Evolutionary conservation across 257 asterid genomes (phyloP), one percentile per base, ranked within the genome.

Genomic region (Rubia yunnanensis): DNA sequence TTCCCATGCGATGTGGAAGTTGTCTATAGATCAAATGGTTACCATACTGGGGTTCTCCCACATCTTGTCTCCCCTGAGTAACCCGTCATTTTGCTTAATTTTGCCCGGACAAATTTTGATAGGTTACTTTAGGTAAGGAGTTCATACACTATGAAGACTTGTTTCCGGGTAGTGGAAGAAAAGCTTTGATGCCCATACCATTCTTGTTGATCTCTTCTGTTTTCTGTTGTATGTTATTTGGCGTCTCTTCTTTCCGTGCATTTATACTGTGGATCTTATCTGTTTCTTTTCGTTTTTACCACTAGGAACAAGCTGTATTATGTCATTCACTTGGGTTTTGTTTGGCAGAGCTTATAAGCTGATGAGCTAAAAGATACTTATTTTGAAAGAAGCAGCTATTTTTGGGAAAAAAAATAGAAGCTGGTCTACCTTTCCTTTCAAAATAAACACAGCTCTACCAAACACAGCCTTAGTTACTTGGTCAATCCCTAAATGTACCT

Each of bases 1-100:
- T 64, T 64, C 36, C 31, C 10, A 32, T n/a, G 34, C 10, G 69
- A 48, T n/a, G 68, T 41, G 60, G 69, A 64, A 64, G 44, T 30
- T 46, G 59, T 48, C 44, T 30, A 48, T 30, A 64, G 57, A 27
- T 63, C 28, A 28, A 32, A 30, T 48, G 69, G 59, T 48, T 48
- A 46, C 46, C 60, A 59, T 13, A 15, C 17, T 2, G 20, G 44
- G 48, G 46, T 48, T 64, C 18, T 7, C 57, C 7, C 38, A 27
- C 58, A 26, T 17, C 39, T 14, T 64, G 46, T 23, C 46, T 52
- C 44, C 46, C 44, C 4, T 64, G 49, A 30, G 58, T 28, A 7
- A 48, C 28, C 57, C 38, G 18, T 52, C 22, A 30, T 28, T 30
- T 64, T 9, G 39, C 58, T 3, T 63, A 15, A 20, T 62, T 62